A percentile compares a stretch with the other conserved stretches of the same genome.
phyloP scores from a whole-genome alignment of 179 eudicot genomes.

The Gypsophila paniculata region DNA sequence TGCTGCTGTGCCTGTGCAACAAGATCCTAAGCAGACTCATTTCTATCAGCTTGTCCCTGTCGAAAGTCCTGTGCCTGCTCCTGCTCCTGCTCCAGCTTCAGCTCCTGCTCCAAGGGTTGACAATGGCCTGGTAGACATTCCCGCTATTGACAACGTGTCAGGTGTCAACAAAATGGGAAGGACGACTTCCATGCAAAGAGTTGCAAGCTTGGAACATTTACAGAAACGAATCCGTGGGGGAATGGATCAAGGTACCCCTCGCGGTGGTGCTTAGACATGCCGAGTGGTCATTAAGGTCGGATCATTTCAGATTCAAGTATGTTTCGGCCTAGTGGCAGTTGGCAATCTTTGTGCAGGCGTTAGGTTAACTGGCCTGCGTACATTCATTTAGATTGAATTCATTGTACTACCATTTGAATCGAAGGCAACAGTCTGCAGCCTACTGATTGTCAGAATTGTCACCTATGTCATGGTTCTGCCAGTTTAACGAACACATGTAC shows the following conservation, averaged over 20 bases:
- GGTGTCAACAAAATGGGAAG: constrained; percentile 52
- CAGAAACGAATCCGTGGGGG: constrained; percentile 82
- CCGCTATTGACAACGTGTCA: constrained; percentile 35
- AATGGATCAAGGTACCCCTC: constrained; percentile 33
- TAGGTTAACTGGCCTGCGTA: not conserved
- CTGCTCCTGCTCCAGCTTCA: constrained; percentile 17
- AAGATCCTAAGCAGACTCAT: constrained; percentile 49
- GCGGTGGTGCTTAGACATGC: constrained; percentile 13
- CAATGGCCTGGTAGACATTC: constrained; percentile 33
- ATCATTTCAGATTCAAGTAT: not conserved
- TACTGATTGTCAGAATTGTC: constrained; percentile 7
- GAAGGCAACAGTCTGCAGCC: constrained; percentile 14
- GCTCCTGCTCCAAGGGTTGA: constrained; percentile 35
- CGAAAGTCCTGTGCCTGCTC: constrained; percentile 29
- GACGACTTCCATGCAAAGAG: constrained; percentile 76
- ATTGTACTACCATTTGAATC: constrained; percentile 23
- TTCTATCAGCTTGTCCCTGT: constrained; percentile 46
- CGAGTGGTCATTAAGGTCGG: not conserved
- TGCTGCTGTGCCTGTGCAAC: constrained; percentile 74
- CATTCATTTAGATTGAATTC: not conserved
- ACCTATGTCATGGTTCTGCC: constrained; percentile 12
- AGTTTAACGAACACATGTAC: not conserved
- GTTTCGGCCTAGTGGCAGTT: not conserved
- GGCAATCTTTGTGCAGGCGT: constrained; percentile 5
- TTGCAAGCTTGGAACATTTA: constrained; percentile 93